phyloP scores from a whole-genome alignment of 768 basidiomycete genomes.

The Pleurotus sapidus region DNA sequence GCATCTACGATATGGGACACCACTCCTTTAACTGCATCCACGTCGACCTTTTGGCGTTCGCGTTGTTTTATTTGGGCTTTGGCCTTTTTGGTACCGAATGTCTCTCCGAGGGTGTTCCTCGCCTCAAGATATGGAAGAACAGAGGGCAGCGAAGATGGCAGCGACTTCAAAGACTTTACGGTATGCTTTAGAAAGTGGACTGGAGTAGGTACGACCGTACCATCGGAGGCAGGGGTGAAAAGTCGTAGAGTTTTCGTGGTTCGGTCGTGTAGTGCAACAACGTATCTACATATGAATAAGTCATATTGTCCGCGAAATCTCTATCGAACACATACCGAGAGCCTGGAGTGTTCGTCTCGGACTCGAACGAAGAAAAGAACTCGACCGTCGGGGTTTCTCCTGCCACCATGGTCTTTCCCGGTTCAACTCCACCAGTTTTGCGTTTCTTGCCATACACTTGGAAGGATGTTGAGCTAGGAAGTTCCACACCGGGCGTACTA shows the following conservation, averaged over 20 bases:
- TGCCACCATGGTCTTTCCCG: constrained; percentile 42
- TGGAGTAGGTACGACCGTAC: constrained; percentile 55
- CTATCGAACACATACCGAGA: constrained; percentile 61
- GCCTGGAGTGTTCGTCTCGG: constrained; percentile 50
- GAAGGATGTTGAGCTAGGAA: constrained; percentile 59
- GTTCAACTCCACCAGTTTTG: constrained; percentile 20
- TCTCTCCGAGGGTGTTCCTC: constrained; percentile 79
- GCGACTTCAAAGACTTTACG: constrained; percentile 82
- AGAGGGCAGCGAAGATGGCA: constrained; percentile 45
- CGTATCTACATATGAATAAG: constrained; percentile 52
- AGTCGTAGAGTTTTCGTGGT: constrained; percentile 60
- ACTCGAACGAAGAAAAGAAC: constrained; percentile 60
- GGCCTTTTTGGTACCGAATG: constrained; percentile 95
- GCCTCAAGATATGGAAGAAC: constrained; percentile 58
- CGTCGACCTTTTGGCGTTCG: constrained; percentile 89
- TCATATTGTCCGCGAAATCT: background rate
- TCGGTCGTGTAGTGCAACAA: constrained; percentile 81
- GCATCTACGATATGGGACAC: constrained; percentile 78
- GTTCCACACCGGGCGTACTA: constrained; percentile 63
- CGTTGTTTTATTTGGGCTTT: constrained; percentile 79
- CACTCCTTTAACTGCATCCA: constrained; percentile 82
- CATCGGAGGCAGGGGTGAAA: constrained; percentile 35
- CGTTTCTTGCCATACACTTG: constrained; percentile 51
- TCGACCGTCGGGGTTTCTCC: constrained; percentile 87
- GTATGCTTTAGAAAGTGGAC: constrained; percentile 67